phyloP scores from a whole-genome alignment of 2,329 filamentous ascomycete species.

The Xylaria sp. region DNA sequence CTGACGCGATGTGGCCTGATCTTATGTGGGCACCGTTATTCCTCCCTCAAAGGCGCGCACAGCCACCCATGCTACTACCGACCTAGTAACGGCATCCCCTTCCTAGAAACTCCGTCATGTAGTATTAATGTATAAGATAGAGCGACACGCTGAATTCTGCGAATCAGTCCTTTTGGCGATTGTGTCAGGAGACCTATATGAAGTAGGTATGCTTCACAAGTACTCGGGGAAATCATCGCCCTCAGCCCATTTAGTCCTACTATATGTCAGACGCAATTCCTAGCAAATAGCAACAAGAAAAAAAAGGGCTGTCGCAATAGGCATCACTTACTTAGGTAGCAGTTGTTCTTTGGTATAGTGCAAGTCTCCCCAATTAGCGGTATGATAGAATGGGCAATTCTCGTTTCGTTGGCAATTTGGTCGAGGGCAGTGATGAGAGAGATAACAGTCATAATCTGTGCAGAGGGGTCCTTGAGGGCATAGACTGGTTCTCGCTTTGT shows the following conservation, averaged over 20 bases:
- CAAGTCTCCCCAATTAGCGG: slow-evolving; percentile 48
- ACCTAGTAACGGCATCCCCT: not conserved
- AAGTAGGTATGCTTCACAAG: slow-evolving; percentile 49
- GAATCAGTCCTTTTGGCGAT: slow-evolving; percentile 5
- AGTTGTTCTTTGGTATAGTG: slow-evolving; percentile 50
- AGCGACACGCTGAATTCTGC: slow-evolving; percentile 5
- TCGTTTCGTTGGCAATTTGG: slow-evolving; percentile 44
- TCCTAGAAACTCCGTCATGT: not conserved
- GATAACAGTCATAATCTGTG: slow-evolving; percentile 51
- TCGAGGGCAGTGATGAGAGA: slow-evolving; percentile 51
- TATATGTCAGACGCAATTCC: slow-evolving; percentile 32
- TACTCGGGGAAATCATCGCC: slow-evolving; percentile 64
- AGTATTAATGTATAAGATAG: slow-evolving; percentile 13
- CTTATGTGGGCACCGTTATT: not conserved
- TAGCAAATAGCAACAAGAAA: not conserved
- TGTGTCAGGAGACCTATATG: slow-evolving; percentile 3
- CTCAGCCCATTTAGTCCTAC: slow-evolving; percentile 48
- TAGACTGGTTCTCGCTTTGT: slow-evolving; percentile 52
- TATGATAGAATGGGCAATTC: slow-evolving; percentile 48
- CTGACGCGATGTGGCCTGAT: slow-evolving; percentile 17
- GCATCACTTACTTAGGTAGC: slow-evolving; percentile 45
- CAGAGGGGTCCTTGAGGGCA: slow-evolving; percentile 50
- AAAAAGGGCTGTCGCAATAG: not conserved
- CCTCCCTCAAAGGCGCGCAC: not conserved
- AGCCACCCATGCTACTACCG: not conserved